Conservation (phyloP, 2,329 filamentous ascomycete genomes). For the Fusarium siculi region DNA sequence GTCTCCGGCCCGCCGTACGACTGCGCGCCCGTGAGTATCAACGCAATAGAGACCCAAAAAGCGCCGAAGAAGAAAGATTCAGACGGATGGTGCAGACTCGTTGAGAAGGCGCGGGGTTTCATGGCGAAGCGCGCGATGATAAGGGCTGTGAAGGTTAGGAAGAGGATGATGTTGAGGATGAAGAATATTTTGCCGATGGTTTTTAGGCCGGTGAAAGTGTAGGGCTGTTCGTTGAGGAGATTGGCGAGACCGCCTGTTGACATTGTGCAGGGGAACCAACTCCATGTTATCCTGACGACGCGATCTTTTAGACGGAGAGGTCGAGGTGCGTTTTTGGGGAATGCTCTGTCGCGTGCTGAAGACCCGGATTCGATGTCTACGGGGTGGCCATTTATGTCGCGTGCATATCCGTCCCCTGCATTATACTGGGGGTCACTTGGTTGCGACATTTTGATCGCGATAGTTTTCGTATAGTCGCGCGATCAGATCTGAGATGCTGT, state of each 20-base stretch:
- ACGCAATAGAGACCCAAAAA: conserved; percentile 13
- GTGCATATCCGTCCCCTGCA: background rate
- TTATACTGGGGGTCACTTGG: background rate
- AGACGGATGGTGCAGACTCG: conserved; percentile 18
- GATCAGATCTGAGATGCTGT: background rate
- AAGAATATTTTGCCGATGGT: conserved; percentile 21
- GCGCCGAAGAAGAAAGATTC: conserved; percentile 19
- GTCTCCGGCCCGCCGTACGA: conserved; percentile 16
- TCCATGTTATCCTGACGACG: conserved; percentile 11
- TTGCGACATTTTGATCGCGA: background rate
- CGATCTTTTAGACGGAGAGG: conserved; percentile 14
- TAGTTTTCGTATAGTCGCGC: rapidly evolving
- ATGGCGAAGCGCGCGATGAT: conserved; percentile 3
- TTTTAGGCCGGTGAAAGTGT: conserved; percentile 2
- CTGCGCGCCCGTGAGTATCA: conserved; percentile 18
- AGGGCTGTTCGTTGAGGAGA: conserved; percentile 11
- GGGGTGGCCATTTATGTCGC: background rate
- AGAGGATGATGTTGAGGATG: conserved; percentile 16
- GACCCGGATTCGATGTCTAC: background rate
- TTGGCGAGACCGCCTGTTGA: conserved; percentile 21
- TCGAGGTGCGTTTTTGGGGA: background rate
- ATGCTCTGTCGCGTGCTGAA: background rate
- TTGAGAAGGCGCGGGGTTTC: conserved; percentile 11
- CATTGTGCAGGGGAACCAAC: conserved; percentile 26
- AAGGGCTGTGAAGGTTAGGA: background rate